These are phyloP conservation scores for Lonicera japonica DNA, from an alignment of 129 eudicot genomes.

Conservation along the genomic window DNA sequence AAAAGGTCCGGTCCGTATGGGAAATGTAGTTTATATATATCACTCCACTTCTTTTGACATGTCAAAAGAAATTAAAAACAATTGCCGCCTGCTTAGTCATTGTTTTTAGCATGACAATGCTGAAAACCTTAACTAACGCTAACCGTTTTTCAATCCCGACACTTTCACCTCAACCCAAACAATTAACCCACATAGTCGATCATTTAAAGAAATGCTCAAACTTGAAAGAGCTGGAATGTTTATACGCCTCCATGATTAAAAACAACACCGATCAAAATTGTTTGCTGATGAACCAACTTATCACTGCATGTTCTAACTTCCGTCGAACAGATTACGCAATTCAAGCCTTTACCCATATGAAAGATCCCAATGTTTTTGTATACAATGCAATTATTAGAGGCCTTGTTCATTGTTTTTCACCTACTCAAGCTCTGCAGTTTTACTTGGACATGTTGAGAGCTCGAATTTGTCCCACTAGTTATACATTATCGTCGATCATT, in stretches of 20 bases:
- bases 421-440: slow-evolving; percentile 35
- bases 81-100: too few species aligned
- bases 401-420: slow-evolving; percentile 42
- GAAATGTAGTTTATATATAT: too few species aligned
- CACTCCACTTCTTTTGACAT: too few species aligned
- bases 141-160: neutral
- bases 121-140: slow-evolving; percentile 5
- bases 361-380: slow-evolving; percentile 57
- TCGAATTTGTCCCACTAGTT: slow-evolving; percentile 53
- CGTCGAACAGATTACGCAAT: slow-evolving; percentile 39
- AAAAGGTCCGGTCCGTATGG: too few species aligned
- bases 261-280: slow-evolving; percentile 51
- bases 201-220: slow-evolving; percentile 40
- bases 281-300: slow-evolving; percentile 60
- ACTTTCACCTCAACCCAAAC: neutral
- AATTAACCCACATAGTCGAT: slow-evolving; percentile 7
- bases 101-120: neutral
- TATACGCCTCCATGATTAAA: slow-evolving; percentile 58
- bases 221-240: slow-evolving; percentile 40
- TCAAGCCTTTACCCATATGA: slow-evolving; percentile 49
- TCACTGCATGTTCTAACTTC: slow-evolving; percentile 49
- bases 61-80: too few species aligned
- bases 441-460: slow-evolving; percentile 53
- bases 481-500: slow-evolving; percentile 57
- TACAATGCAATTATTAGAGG: slow-evolving; percentile 72